Conservation (phyloP, 2,329 filamentous ascomycete species). For the Endoconidiophora polonica region DNA sequence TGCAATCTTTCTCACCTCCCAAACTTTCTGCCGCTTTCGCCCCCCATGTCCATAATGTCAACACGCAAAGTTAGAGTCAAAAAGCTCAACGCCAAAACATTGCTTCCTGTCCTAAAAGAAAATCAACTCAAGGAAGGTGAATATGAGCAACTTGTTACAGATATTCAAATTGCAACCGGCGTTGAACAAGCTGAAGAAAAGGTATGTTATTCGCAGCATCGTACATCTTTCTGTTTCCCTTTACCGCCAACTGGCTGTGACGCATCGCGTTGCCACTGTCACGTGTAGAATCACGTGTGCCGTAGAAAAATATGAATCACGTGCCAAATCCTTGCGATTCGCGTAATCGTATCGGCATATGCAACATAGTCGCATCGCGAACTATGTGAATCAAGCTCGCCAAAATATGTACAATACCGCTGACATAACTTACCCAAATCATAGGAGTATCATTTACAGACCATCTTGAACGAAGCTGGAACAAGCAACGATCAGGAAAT, state of each 20-base stretch:
- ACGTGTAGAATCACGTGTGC: conserved; percentile 28
- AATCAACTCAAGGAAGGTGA: conserved; percentile 73
- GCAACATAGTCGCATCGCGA: not conserved
- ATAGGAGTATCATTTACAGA: conserved; percentile 91
- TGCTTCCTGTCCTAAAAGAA: conserved; percentile 73
- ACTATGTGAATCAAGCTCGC: not conserved
- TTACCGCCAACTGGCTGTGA: conserved; percentile 14
- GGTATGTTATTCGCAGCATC: conserved; percentile 43
- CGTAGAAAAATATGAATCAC: conserved; percentile 2
- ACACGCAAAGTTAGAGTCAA: conserved; percentile 62
- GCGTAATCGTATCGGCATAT: not conserved
- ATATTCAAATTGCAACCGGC: conserved; percentile 81
- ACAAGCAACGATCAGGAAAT: conserved; percentile 44
- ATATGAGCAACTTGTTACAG: conserved; percentile 71
- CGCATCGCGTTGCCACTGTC: conserved; percentile 16
- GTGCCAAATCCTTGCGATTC: conserved; percentile 3
- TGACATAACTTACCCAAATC: not conserved
- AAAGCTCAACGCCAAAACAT: conserved; percentile 85
- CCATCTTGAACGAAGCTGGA: conserved; percentile 45
- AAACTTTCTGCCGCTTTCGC: conserved; percentile 11
- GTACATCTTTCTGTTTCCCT: conserved; percentile 13
- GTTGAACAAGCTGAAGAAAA: conserved; percentile 96
- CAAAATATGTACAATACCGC: not conserved
- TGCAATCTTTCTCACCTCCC: conserved; percentile 14
- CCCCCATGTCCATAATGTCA: conserved; percentile 32